These are phyloP conservation scores for Stephanocyclus meneghinianus DNA, from an alignment of 352 stramenopile genomes.

Conservation along the genomic window DNA sequence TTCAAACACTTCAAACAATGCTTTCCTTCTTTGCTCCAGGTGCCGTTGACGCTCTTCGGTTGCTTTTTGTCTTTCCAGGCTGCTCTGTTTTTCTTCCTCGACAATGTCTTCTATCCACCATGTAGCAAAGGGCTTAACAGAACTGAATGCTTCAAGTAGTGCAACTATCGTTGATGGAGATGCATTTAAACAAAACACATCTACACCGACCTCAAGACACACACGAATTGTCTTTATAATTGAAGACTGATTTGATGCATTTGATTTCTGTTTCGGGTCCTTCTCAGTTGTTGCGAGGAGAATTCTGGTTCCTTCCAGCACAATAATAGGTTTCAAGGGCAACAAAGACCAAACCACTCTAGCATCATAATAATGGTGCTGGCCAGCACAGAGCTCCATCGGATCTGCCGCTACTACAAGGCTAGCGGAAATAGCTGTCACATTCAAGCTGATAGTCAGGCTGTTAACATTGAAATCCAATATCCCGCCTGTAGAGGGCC, in stretches of 20 bases:
- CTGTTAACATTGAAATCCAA: slow-evolving; percentile 31
- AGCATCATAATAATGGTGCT: slow-evolving; percentile 16
- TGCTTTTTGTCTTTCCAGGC: slow-evolving; percentile 30
- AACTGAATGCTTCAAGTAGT: slow-evolving; percentile 18
- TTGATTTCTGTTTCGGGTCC: slow-evolving; percentile 2
- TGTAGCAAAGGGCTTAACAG: slow-evolving; percentile 34
- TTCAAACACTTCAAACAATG: slow-evolving; percentile 42
- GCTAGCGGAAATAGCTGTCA: slow-evolving; percentile 12
- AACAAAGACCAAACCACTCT: slow-evolving; percentile 29
- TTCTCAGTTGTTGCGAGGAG: slow-evolving; percentile 10
- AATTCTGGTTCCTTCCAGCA: slow-evolving; percentile 42
- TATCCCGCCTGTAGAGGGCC: slow-evolving; percentile 4
- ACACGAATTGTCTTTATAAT: not conserved
- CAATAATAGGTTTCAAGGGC: slow-evolving; percentile 49
- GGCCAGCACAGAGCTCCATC: slow-evolving; percentile 24
- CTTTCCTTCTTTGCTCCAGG: slow-evolving; percentile 27
- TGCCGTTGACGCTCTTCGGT: slow-evolving; percentile 18
- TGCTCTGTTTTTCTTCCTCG: slow-evolving; percentile 26
- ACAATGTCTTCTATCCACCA: slow-evolving; percentile 11
- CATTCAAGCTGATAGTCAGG: slow-evolving; percentile 13
- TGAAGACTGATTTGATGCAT: too few relatives aligned
- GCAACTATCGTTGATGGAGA: slow-evolving; percentile 8
- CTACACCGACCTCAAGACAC: slow-evolving; percentile 9
- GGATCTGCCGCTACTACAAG: slow-evolving; percentile 14
- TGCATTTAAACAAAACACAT: slow-evolving; percentile 6